These are phyloP conservation scores for Saccharomycopsis capsularis DNA, from an alignment of 805 yeast species.

Conservation along the genomic window DNA sequence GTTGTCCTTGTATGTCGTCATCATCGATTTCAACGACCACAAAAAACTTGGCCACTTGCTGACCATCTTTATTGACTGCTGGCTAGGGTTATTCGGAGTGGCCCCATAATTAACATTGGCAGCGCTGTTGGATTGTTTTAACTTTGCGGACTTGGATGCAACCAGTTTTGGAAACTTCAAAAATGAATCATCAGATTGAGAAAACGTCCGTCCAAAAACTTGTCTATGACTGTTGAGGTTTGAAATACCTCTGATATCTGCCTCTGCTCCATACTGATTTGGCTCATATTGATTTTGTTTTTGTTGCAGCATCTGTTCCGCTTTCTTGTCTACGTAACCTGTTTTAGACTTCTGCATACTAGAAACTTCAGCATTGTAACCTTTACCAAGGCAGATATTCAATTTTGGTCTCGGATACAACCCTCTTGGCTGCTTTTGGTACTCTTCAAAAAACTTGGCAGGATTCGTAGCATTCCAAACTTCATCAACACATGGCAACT, in stretches of 20 bases:
- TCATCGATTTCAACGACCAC: conserved; percentile 30
- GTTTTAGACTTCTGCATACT: neutral
- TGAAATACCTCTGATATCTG: neutral
- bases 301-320: no score
- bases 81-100: conserved; percentile 22
- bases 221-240: no score
- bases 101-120: neutral
- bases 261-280: no score
- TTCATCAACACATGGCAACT: conserved; percentile 39
- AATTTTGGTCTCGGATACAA: conserved; percentile 12
- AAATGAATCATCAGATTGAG: neutral
- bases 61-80: conserved; percentile 24
- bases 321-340: neutral
- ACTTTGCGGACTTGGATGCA: neutral
- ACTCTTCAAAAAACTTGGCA: conserved; percentile 25
- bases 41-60: conserved; percentile 33
- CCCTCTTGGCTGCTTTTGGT: conserved; percentile 27
- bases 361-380: conserved; percentile 2
- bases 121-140: neutral
- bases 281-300: no score
- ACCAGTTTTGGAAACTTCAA: neutral
- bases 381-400: conserved; percentile 2
- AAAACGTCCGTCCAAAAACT: no score
- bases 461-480: conserved; percentile 35
- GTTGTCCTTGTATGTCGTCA: conserved; percentile 28